These are phyloP conservation scores for Colletotrichum eleusines DNA, from an alignment of 2,329 filamentous ascomycete genomes.

Conservation along the genomic window DNA sequence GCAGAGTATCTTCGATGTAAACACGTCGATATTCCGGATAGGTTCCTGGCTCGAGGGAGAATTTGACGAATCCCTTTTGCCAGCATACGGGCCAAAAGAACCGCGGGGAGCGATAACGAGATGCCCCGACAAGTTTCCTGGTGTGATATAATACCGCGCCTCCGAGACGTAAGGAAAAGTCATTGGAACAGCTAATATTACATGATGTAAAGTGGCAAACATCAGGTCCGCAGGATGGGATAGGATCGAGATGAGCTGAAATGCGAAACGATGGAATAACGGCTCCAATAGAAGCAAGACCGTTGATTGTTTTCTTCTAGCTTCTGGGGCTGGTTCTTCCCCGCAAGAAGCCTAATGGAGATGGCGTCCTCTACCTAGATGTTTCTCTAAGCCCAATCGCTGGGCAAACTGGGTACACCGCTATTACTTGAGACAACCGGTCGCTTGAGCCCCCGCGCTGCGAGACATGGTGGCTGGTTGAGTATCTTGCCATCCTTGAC, in stretches of 20 bases:
- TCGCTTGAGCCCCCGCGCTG: too few species aligned
- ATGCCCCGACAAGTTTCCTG: neutral
- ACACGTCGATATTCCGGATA: constrained; percentile 47
- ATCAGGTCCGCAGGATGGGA: neutral
- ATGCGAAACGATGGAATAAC: neutral
- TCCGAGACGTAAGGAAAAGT: neutral
- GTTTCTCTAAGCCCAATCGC: neutral
- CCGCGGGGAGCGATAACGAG: neutral
- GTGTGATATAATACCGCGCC: neutral
- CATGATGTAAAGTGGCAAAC: neutral
- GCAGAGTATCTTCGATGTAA: constrained; percentile 49
- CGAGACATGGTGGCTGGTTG: neutral
- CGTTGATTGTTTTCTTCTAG: neutral
- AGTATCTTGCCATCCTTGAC: neutral
- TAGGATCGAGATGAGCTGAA: neutral
- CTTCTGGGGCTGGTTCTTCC: constrained; percentile 7
- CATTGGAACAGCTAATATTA: neutral
- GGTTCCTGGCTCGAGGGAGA: constrained; percentile 46
- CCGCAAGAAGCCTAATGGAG: neutral
- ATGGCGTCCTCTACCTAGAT: neutral
- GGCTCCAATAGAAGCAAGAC: neutral
- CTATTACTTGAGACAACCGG: neutral
- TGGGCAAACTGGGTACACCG: neutral
- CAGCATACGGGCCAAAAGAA: neutral
- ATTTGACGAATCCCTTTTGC: constrained; percentile 1